A percentile compares a stretch with the other conserved stretches of the same genome.
These are phyloP conservation scores for Verbascum thapsus DNA, from an alignment of 257 asterid species.

Conservation along the genomic window DNA sequence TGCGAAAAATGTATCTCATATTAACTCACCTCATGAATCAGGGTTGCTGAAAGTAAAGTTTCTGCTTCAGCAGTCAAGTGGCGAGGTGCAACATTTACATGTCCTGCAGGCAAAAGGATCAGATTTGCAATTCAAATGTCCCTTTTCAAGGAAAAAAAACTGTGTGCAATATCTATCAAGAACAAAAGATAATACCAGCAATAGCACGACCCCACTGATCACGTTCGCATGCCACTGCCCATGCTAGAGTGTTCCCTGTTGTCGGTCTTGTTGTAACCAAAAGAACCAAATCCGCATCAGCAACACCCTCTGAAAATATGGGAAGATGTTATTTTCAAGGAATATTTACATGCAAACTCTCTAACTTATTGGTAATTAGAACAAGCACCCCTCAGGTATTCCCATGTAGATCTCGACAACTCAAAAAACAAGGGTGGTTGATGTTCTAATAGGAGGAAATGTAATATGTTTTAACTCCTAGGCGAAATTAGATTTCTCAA, in stretches of 20 bases:
- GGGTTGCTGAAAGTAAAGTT: slow-evolving; percentile 86
- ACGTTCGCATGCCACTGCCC: slow-evolving; percentile 99
- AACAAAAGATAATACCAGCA: slow-evolving; percentile 56
- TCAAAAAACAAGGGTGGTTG: too few species aligned
- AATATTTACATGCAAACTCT: too few species aligned
- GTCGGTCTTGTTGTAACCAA: slow-evolving; percentile 96
- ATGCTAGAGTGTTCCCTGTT: slow-evolving; percentile 91
- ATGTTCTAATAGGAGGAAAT: too few species aligned
- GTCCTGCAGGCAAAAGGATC: slow-evolving; percentile 53
- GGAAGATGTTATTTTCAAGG: slow-evolving; percentile 2
- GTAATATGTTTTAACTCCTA: too few species aligned
- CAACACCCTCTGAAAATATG: slow-evolving; percentile 74
- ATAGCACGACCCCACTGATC: slow-evolving; percentile 99
- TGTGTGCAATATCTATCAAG: background rate
- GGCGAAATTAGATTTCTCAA: too few species aligned
- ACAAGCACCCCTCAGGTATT: too few species aligned
- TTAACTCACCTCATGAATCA: slow-evolving; percentile 77
- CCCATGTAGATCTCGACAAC: too few species aligned
- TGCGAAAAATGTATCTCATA: slow-evolving; percentile 4
- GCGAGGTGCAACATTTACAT: slow-evolving; percentile 98
- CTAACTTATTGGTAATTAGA: too few species aligned
- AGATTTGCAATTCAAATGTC: slow-evolving; percentile 1
- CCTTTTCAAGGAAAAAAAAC: background rate
- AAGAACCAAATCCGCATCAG: slow-evolving; percentile 90
- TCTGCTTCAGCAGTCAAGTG: slow-evolving; percentile 98